phyloP scores from a whole-genome alignment of 495 filamentous ascomycete genomes.

The Opeltia flavorubescens region DNA sequence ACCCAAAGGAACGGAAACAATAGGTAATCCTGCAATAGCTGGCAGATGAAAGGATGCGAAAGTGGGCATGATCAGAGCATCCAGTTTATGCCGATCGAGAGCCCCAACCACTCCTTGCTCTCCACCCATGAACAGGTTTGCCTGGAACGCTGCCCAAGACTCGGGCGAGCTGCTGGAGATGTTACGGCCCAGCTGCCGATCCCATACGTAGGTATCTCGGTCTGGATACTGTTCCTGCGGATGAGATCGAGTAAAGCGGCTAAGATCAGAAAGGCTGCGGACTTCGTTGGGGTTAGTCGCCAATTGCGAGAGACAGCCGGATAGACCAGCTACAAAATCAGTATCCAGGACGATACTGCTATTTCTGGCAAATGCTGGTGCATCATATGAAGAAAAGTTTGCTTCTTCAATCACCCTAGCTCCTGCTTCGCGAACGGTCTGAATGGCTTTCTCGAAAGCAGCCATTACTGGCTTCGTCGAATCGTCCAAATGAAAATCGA shows the following conservation, averaged over 20 bases:
- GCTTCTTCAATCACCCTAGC: slow-evolving; percentile 25
- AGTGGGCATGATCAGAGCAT: slow-evolving; percentile 30
- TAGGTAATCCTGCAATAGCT: slow-evolving; percentile 22
- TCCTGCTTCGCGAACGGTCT: slow-evolving; percentile 22
- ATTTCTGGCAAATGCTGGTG: slow-evolving; percentile 6
- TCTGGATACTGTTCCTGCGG: slow-evolving; percentile 23
- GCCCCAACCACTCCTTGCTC: slow-evolving; percentile 22
- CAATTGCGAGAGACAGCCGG: slow-evolving; percentile 23
- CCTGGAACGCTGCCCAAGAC: slow-evolving; percentile 20
- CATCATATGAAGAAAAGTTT: slow-evolving; percentile 19
- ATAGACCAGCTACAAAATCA: slow-evolving; percentile 23
- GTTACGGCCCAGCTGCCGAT: slow-evolving; percentile 15
- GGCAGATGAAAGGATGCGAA: slow-evolving; percentile 14
- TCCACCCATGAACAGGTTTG: slow-evolving; percentile 14
- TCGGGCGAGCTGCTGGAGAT: slow-evolving; percentile 16
- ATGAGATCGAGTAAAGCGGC: slow-evolving; percentile 19
- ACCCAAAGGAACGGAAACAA: slow-evolving; percentile 31
- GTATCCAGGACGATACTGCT: slow-evolving; percentile 17
- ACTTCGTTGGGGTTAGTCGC: slow-evolving; percentile 26
- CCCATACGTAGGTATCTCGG: slow-evolving; percentile 23
- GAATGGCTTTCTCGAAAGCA: slow-evolving; percentile 23
- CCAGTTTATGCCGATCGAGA: slow-evolving; percentile 23
- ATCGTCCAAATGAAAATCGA: slow-evolving; percentile 10
- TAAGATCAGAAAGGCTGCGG: slow-evolving; percentile 18
- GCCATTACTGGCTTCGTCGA: slow-evolving; percentile 15